A percentile compares a stretch with the other conserved stretches of the same genome.
These are phyloP conservation scores for Backusella tarrabulga DNA, from an alignment of 192 early-diverging fungal species.

Conservation along the genomic window DNA sequence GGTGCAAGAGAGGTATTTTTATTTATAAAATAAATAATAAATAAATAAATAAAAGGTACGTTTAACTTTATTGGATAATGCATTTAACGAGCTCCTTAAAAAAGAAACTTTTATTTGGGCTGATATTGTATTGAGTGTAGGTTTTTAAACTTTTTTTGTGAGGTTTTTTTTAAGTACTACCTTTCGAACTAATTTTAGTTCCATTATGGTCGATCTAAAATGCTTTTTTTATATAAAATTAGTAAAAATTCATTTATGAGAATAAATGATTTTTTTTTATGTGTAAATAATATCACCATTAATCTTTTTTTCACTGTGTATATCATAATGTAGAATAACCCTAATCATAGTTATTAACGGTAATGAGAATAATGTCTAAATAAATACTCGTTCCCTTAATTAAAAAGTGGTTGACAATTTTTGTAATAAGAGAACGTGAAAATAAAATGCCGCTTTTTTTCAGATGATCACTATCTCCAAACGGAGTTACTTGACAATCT, in stretches of 20 bases:
- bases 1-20: neutral
- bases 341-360: too few relatives aligned
- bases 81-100: neutral
- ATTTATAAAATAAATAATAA: neutral
- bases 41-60: neutral
- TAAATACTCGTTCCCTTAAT: too few relatives aligned
- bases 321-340: neutral
- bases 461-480: neutral
- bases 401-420: too few relatives aligned
- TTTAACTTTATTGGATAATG: neutral
- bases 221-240: neutral
- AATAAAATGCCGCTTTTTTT: slow-evolving; percentile 1
- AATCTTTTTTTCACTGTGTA: neutral
- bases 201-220: slow-evolving; percentile 1
- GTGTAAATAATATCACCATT: neutral
- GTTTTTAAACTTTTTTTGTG: neutral
- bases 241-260: slow-evolving; percentile 2
- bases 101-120: neutral
- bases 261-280: neutral
- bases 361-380: too few relatives aligned
- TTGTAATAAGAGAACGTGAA: neutral
- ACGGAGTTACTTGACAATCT: neutral
- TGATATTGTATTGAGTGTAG: neutral
- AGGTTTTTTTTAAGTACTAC: neutral
- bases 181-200: neutral